Evolutionary conservation across 768 basidiomycete genomes (phyloP).

Genomic region (Suillus clintonianus): DNA sequence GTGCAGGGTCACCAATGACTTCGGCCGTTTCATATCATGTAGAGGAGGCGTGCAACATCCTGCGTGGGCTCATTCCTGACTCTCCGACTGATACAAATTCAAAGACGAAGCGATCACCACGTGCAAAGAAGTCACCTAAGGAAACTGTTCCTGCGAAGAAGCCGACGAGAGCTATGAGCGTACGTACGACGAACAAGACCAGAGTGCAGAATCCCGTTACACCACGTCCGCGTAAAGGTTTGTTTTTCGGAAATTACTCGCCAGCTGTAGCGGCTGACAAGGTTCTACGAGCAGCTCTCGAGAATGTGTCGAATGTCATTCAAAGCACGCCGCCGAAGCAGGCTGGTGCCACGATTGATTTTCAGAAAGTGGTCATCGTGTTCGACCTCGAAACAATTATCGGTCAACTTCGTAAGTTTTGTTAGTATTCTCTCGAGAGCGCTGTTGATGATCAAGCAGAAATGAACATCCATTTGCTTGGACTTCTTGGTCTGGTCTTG

Average conservation of each 20-base stretch:
- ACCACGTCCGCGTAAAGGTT: conserved; percentile 45
- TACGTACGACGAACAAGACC: conserved; percentile 21
- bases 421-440: neutral
- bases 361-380: conserved; percentile 1
- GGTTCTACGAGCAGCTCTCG: conserved; percentile 6
- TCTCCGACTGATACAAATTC: conserved; percentile 22
- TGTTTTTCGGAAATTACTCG: neutral
- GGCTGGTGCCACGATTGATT: neutral
- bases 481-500: conserved; percentile 66
- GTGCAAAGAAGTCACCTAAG: conserved; percentile 41
- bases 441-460: conserved; percentile 36
- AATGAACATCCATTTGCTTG: conserved; percentile 60
- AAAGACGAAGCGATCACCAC: conserved; percentile 16
- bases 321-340: conserved; percentile 4
- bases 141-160: conserved; percentile 1
- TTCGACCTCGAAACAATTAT: conserved; percentile 39
- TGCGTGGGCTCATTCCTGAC: conserved; percentile 40
- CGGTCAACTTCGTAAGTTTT: conserved; percentile 54
- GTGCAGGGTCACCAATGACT: conserved; percentile 44
- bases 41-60: conserved; percentile 51
- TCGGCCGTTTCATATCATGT: conserved; percentile 50
- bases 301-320: conserved; percentile 20
- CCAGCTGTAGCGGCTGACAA: neutral
- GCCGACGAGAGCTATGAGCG: conserved; percentile 10
- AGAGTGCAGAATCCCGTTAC: conserved; percentile 42